Conservation (phyloP, 352 stramenopile genomes). For the Globisporangium cystogenes region DNA sequence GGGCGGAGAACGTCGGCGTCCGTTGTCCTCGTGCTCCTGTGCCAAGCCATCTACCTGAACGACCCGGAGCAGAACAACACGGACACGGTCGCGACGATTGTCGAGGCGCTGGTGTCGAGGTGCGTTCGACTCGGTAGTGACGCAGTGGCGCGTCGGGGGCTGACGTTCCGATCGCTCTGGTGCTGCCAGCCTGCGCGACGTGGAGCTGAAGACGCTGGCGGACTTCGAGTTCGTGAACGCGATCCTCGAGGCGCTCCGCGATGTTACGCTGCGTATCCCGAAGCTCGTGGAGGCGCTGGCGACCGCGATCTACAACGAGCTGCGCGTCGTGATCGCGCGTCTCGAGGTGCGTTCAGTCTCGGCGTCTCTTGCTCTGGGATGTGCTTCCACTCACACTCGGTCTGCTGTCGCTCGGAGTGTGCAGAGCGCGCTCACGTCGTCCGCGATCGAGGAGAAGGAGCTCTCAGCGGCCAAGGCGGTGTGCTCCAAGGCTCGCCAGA, state of each 20-base stretch:
- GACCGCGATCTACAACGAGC: slow-evolving; percentile 23
- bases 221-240: slow-evolving; percentile 60
- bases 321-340: slow-evolving; percentile 46
- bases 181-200: slow-evolving; percentile 27
- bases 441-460: slow-evolving; percentile 26
- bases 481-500: slow-evolving; percentile 53
- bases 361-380: not conserved
- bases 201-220: slow-evolving; percentile 21
- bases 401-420: not conserved
- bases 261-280: slow-evolving; percentile 36
- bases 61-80: slow-evolving; percentile 11
- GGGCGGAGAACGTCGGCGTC: slow-evolving; percentile 26
- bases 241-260: slow-evolving; percentile 48
- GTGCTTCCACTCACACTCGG: not conserved
- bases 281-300: slow-evolving; percentile 21
- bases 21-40: slow-evolving; percentile 31
- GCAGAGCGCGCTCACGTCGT: slow-evolving; percentile 22
- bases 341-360: slow-evolving; percentile 35
- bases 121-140: slow-evolving; percentile 16
- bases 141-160: not conserved
- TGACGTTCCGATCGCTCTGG: not conserved
- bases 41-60: slow-evolving; percentile 23
- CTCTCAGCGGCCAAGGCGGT: slow-evolving; percentile 35
- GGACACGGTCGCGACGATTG: slow-evolving; percentile 12
- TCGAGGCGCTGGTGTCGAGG: slow-evolving; percentile 16